Evolutionary conservation across 495 filamentous ascomycete species (phyloP), one percentile per base, ranked within the genome.

Genomic region (Durotheca rogersii): DNA sequence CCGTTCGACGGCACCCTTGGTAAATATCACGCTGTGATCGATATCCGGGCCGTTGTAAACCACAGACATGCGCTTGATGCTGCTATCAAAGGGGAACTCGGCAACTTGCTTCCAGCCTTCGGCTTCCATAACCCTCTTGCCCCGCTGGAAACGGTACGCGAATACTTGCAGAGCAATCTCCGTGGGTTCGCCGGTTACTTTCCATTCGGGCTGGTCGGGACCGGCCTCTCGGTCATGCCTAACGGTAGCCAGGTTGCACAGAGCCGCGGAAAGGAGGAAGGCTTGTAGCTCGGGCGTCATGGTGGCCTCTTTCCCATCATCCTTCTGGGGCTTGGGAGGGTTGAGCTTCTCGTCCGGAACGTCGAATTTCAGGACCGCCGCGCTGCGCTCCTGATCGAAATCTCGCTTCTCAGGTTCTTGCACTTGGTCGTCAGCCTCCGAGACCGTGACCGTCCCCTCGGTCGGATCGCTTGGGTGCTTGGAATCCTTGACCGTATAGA

Each of bases 101-200:
- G 78, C 79, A 11, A 83, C 64, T 52, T 88, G 81, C 39, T 78
- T 72, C 75, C 87, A 84, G 10, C 80, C 82, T 2, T 72, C 58
- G 1, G 67, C 60, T 31, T 75, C 70, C 9, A 83, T 64, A 1
- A 76, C 55, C 47, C 72, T 76, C 51, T 79, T 81, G 37, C 81
- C 83, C 42, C 71, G 73, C 10, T 81, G 71, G 59, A 90, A 90
- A 27, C 88, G 80, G 62, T 84, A 75, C 0, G 86, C 79, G 49
- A 93, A 87, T 30, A 93, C 84, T 53, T 90, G 86, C 1, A 93
- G 72, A 6, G 88, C 88, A 51, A 91, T 88, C 61, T 92, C 88
- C 7, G 88, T 93, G 16, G 88, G 88, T 58, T 92, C 88, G 10
- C 88, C 88, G 7, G 82, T 83, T 0, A 87, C 81, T 62, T 84